Base-by-base conservation (phyloP, 768 basidiomycete genomes). In the Amanita jacksonii region DNA sequence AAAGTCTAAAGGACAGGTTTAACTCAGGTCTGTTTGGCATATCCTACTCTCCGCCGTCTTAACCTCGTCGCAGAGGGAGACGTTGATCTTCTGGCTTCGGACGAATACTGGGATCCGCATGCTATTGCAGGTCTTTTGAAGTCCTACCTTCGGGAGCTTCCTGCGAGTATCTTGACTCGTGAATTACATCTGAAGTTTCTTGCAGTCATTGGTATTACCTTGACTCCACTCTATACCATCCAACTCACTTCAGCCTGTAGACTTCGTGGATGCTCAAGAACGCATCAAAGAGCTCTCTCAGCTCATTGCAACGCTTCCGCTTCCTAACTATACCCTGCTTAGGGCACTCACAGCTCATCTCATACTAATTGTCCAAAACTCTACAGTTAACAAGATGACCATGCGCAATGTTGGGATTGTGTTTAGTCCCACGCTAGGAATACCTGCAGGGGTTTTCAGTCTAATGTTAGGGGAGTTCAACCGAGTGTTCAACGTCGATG, bases 381-480 rank as follows among this genome's bases (percentile, higher is more conserved):
- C 91, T 13, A 54, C 73, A 33, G 66, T 85, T 47, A 96, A 96
- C 78, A 98, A 93, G 70, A 99, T 99, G 96, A 93, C 86, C 32
- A 83, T 98, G 78, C 81, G 94, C 36, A 99, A 99, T 59, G 90
- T 99, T 20, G 93, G 94, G 13, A 98, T 99, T 48, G 94, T 98
- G 18, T 97, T 98, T 66, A 93, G 91, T 51, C 96, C 96, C 2
- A 98, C 96, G 0, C 70, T 99, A 9, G 92, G 91, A 34, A 96
- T 99, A 53, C 94, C 94, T n/a, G 94, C 94, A 3, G 90, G 90
- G 5, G 87, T 97, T 33, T 93, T 98, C 63, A 91, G 88, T 56
- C 66, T 96, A 50, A 89, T 98, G 81, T 75, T 98, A 23, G 82
- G 79, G 45, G 89, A 96, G 59, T 97, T 93, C 65, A 89, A 88